Conservation (phyloP, 805 yeast species). For the Kluyveromyces lactis region DNA sequence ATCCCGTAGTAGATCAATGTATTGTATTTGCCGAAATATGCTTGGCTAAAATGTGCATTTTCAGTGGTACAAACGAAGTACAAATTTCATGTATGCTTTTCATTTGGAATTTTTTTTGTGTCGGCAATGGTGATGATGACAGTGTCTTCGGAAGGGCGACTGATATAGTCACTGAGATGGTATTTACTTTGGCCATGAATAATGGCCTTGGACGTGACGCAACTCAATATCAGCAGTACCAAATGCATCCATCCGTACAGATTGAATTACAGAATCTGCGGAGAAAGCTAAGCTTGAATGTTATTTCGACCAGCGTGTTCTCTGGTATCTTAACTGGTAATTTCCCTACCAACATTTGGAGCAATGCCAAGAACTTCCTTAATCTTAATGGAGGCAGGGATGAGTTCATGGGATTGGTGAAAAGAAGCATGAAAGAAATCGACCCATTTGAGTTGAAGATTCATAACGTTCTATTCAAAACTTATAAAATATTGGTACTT, state of each 20-base stretch:
- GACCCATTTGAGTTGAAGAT: constrained; percentile 1
- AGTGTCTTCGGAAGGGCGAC: constrained; percentile 3
- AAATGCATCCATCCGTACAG: neutral
- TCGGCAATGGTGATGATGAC: constrained; percentile 3
- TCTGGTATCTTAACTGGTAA: constrained; percentile 3
- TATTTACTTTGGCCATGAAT: constrained; percentile 3
- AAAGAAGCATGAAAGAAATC: neutral
- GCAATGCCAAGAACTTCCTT: constrained; percentile 1
- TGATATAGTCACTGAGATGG: constrained; percentile 1
- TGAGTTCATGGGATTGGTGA: neutral
- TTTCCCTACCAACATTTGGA: neutral
- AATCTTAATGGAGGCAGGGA: constrained; percentile 2
- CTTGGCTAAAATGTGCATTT: constrained; percentile 2
- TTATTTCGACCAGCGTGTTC: neutral
- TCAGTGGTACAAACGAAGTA: constrained; percentile 2
- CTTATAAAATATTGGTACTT: neutral
- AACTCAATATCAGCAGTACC: constrained; percentile 1
- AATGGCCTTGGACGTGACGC: constrained; percentile 2
- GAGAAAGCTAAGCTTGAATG: constrained; percentile 1
- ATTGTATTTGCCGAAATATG: constrained; percentile 2
- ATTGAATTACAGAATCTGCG: constrained; percentile 1
- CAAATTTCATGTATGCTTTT: constrained; percentile 4
- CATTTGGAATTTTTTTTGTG: constrained; percentile 3
- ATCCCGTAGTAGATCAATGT: neutral
- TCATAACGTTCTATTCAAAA: constrained; percentile 1